phyloP scores from a whole-genome alignment of 179 eudicot species.

The Kewa caespitosa region DNA sequence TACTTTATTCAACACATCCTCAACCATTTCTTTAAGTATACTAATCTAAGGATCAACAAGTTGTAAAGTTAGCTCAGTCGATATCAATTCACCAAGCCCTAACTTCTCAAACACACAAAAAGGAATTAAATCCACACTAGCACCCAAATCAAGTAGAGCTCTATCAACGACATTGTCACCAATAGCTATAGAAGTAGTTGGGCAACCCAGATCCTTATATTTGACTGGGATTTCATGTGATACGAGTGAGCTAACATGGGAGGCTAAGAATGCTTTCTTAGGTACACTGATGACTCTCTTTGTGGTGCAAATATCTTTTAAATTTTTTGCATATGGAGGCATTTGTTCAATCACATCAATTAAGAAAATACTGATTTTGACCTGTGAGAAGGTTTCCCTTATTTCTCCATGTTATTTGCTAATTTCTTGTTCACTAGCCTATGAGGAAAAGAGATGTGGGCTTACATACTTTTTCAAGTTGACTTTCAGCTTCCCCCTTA shows the following conservation, averaged over 20 bases:
- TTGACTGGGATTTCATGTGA: background rate
- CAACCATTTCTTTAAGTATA: background rate
- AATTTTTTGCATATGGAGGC: slow-evolving; percentile 4
- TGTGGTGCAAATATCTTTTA: slow-evolving; percentile 16
- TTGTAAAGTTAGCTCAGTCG: background rate
- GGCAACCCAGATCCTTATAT: slow-evolving; percentile 5
- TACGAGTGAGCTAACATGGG: background rate
- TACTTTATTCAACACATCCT: background rate
- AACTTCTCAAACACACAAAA: background rate
- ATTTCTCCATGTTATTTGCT: background rate
- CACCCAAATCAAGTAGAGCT: background rate
- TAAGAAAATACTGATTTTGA: background rate
- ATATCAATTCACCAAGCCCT: background rate
- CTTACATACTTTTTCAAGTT: background rate
- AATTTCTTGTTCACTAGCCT: background rate
- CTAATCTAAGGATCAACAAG: background rate
- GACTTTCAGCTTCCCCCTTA: no score
- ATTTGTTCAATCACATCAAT: slow-evolving; percentile 12
- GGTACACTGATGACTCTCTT: slow-evolving; percentile 8
- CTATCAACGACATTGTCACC: background rate
- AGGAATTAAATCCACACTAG: background rate
- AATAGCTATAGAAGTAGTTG: background rate
- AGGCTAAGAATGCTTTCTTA: slow-evolving; percentile 4
- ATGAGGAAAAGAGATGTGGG: slow-evolving; percentile 1
- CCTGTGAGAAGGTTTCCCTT: slow-evolving; percentile 1